Conservation (phyloP, 1,284 basidiomycete genomes). For the Cutaneotrichosporon mucoides region DNA sequence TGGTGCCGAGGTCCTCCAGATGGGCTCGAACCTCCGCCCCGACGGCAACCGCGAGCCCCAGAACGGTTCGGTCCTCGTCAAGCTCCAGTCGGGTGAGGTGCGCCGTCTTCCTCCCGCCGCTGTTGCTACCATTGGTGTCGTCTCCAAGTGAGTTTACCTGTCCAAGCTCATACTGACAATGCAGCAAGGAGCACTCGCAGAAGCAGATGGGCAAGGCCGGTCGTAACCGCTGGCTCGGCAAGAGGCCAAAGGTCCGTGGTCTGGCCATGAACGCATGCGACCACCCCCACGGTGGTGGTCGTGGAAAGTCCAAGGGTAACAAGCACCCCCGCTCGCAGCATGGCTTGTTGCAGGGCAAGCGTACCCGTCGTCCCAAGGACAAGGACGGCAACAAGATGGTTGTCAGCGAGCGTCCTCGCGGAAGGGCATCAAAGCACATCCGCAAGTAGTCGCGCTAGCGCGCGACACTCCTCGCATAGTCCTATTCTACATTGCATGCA, state of each 20-base stretch:
- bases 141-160: slow-evolving; percentile 63
- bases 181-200: slow-evolving; percentile 73
- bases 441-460: slow-evolving; percentile 7
- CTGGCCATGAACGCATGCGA: slow-evolving; percentile 98
- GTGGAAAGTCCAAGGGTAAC: slow-evolving; percentile 96
- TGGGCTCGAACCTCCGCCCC: slow-evolving; percentile 29
- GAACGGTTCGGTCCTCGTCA: slow-evolving; percentile 59
- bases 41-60: slow-evolving; percentile 25
- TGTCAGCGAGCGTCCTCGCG: slow-evolving; percentile 78
- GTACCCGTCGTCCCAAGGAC: slow-evolving; percentile 86
- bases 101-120: slow-evolving; percentile 78
- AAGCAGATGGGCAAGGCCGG: slow-evolving; percentile 87
- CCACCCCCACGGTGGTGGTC: slow-evolving; percentile 94
- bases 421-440: slow-evolving; percentile 50
- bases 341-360: slow-evolving; percentile 87
- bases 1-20: slow-evolving; percentile 38
- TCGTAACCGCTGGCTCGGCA: slow-evolving; percentile 79
- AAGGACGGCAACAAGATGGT: slow-evolving; percentile 95
- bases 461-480: not conserved
- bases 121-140: slow-evolving; percentile 83
- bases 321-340: slow-evolving; percentile 85
- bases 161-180: not conserved
- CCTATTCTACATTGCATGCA: slow-evolving; percentile 19
- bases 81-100: slow-evolving; percentile 88
- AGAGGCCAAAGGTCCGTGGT: slow-evolving; percentile 85